Evolutionary conservation across 192 early-diverging fungal species (phyloP), one percentile per base, ranked within the genome.

Genomic region (Backusella morwellensis): DNA sequence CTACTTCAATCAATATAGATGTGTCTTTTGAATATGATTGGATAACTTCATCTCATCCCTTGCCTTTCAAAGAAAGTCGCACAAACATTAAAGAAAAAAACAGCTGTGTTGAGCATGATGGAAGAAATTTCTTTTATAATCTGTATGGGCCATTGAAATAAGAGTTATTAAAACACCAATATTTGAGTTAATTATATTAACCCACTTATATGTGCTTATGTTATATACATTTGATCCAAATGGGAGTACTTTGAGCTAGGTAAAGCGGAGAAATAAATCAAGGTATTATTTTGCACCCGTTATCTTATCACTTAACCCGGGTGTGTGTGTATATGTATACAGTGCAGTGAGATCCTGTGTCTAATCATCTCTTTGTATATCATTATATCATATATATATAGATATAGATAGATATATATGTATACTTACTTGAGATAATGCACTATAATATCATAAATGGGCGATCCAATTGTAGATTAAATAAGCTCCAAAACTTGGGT

Each of bases 271-370:
- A 63, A 63, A 63, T 63, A 63, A 63, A 63, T 29, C 21, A 29
- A 63, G 21, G 56, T 63, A 29, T 63, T 63, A 29, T 63, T 63
- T 63, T 63, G 12, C 56, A 63, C 56, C 56, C 56, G 56, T 63
- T 63, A 63, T 63, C 56, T 63, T 63, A 63, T 63, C 56, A 63
- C 56, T 3, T 63, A 63, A 63, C 56, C 56, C 56, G 56, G 56
- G 56, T 63, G 56, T 63, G 56, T 63, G 56, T 63, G 56, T 63
- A 23, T 63, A 29, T 63, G 56, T 63, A 63, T 63, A 63, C 21
- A 29, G 56, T 63, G 56, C 56, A 63, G 56, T 63, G 56, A 63
- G 56, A 63, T 63, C 56, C 26, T 63, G 56, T 63, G 56, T 63
- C 56, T 63, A 63, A 23, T 29, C 56, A 63, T 63, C 56, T 63